These are phyloP conservation scores for Boletus hoseneyae DNA, from an alignment of 1,284 basidiomycete species.

Conservation along the genomic window DNA sequence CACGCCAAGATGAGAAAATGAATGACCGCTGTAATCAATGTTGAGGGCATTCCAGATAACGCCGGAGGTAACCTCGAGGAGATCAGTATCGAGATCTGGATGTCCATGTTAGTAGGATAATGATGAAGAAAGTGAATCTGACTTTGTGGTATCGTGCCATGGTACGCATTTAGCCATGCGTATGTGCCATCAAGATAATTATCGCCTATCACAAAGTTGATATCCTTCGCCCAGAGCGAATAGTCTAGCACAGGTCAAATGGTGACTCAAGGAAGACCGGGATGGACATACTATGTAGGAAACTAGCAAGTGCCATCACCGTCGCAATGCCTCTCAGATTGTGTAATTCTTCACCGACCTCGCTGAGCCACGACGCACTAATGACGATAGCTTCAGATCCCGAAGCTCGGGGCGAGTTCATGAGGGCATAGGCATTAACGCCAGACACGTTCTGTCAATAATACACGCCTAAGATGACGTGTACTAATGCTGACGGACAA, in stretches of 20 bases:
- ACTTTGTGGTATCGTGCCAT: conserved; percentile 70
- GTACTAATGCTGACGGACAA: neutral
- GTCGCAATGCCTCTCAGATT: conserved; percentile 89
- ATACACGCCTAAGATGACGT: conserved; percentile 26
- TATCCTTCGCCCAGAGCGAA: conserved; percentile 92
- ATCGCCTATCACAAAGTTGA: conserved; percentile 89
- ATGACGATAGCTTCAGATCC: conserved; percentile 91
- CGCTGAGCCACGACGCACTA: conserved; percentile 84
- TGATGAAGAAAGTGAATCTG: conserved; percentile 14
- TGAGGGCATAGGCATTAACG: conserved; percentile 79
- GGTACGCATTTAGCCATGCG: conserved; percentile 86
- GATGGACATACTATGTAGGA: conserved; percentile 65
- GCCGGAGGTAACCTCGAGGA: conserved; percentile 63
- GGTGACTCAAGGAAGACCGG: neutral
- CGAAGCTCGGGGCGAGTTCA: conserved; percentile 81
- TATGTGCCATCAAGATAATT: conserved; percentile 90
- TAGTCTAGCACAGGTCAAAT: conserved; percentile 51
- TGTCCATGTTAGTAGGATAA: neutral
- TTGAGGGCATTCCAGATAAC: conserved; percentile 95
- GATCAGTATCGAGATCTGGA: conserved; percentile 64
- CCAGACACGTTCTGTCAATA: conserved; percentile 46
- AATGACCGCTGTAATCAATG: conserved; percentile 96
- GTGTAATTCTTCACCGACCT: conserved; percentile 53
- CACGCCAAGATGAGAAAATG: conserved; percentile 89
- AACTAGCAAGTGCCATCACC: conserved; percentile 79